Evolutionary conservation across 257 asterid genomes (phyloP).

Genomic region (Paraleonurus japonicus): DNA sequence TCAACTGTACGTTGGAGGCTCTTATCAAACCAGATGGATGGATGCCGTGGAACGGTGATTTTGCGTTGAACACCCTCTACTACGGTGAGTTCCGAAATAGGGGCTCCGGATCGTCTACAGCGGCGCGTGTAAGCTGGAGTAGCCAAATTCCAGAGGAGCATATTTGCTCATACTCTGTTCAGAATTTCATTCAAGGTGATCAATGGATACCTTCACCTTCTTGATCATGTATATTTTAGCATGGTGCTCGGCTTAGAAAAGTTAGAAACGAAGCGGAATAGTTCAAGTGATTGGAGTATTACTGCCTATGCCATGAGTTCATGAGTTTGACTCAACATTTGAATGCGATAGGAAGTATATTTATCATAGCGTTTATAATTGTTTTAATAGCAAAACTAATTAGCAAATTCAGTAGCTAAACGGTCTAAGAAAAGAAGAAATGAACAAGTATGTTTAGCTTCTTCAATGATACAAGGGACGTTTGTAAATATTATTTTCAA

Average conservation of each 20-base stretch:
- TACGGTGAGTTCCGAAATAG: slow-evolving; percentile 39
- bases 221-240: not conserved
- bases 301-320: too few species aligned
- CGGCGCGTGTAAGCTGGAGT: slow-evolving; percentile 41
- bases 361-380: not conserved
- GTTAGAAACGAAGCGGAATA: too few species aligned
- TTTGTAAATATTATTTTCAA: too few species aligned
- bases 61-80: slow-evolving; percentile 40
- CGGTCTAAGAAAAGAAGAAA: not conserved
- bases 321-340: too few species aligned
- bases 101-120: slow-evolving; percentile 30
- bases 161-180: slow-evolving; percentile 30
- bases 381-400: not conserved
- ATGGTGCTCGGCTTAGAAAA: not conserved
- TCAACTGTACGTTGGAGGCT: slow-evolving; percentile 27
- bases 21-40: slow-evolving; percentile 36
- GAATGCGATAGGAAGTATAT: not conserved
- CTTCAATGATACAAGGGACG: not conserved
- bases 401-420: too few species aligned
- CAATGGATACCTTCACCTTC: slow-evolving; percentile 37
- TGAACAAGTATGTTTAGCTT: not conserved
- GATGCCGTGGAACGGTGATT: slow-evolving; percentile 45
- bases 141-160: slow-evolving; percentile 32
- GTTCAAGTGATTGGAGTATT: too few species aligned
- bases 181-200: slow-evolving; percentile 48